Conservation (phyloP, 331 rosid genomes). For the Telfairia occidentalis region DNA sequence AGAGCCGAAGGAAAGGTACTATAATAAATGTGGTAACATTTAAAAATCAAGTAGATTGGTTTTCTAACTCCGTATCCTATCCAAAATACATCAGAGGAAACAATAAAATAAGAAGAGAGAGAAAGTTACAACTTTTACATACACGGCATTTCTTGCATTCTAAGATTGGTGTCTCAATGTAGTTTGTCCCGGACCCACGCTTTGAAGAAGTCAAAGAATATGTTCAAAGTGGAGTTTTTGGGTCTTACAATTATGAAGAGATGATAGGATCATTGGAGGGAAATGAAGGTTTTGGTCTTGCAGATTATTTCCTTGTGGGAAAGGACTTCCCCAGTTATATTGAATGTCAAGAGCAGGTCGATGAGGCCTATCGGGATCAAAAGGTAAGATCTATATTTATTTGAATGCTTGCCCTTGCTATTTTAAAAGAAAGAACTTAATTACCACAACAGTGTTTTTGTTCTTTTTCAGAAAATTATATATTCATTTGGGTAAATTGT, state of each 20-base stretch:
- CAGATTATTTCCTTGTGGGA: slow-evolving; percentile 94
- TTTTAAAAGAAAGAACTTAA: neutral
- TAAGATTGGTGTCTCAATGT: slow-evolving; percentile 18
- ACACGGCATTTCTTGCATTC: neutral
- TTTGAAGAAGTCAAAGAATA: slow-evolving; percentile 82
- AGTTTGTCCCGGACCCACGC: slow-evolving; percentile 88
- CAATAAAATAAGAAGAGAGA: neutral
- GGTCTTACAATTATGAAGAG: slow-evolving; percentile 57
- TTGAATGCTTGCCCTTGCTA: neutral
- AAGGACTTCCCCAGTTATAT: slow-evolving; percentile 94
- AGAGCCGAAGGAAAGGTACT: slow-evolving; percentile 87
- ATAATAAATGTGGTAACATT: neutral
- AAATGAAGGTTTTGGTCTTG: slow-evolving; percentile 84
- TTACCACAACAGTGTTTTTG: too few relatives aligned
- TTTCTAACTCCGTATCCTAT: neutral
- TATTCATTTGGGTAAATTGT: neutral
- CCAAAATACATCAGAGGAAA: neutral
- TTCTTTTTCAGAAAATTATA: too few relatives aligned
- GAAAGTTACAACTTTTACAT: neutral
- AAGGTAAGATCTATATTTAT: slow-evolving; percentile 30
- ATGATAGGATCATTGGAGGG: slow-evolving; percentile 89
- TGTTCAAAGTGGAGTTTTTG: slow-evolving; percentile 78
- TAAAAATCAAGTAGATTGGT: neutral
- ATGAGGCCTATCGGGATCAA: slow-evolving; percentile 70
- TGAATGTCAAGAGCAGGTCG: slow-evolving; percentile 89